Evolutionary conservation across 208 protist genomes (phyloP).

Genomic region (Leishmania gerbilli): DNA sequence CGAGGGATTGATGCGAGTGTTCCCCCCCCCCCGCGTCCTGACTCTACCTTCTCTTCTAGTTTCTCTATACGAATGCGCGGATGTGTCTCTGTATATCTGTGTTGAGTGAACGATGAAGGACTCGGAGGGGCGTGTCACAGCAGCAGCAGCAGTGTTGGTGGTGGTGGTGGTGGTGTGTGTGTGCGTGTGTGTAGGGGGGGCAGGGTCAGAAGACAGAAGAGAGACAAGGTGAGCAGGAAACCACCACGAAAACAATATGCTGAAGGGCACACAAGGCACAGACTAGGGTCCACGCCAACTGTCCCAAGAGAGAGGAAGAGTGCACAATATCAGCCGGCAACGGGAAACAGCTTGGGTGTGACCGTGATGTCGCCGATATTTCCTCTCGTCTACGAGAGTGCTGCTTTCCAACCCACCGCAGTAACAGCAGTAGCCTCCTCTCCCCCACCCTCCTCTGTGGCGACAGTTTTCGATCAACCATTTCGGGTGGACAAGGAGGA

Average conservation of each 20-base stretch:
- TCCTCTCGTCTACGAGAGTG: too few species aligned
- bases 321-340: background rate
- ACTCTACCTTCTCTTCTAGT: background rate
- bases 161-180: background rate
- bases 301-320: too few species aligned
- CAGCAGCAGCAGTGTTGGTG: background rate
- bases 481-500: background rate
- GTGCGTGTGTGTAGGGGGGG: background rate
- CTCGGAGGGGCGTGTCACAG: background rate
- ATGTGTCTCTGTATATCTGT: background rate
- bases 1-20: background rate
- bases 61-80: background rate
- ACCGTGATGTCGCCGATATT: background rate
- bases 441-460: too few species aligned
- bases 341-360: background rate
- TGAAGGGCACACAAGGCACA: background rate
- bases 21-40: background rate
- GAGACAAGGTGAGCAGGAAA: conserved; percentile 8
- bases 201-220: background rate
- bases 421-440: background rate
- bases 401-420: background rate
- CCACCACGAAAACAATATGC: background rate
- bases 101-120: background rate
- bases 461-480: background rate
- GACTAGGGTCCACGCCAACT: background rate